Percentiles rank a stretch among this genome's conserved stretches.
Evolutionary conservation across 768 basidiomycete species (phyloP).

Genomic region (Leucosporidium creatinivorum): DNA sequence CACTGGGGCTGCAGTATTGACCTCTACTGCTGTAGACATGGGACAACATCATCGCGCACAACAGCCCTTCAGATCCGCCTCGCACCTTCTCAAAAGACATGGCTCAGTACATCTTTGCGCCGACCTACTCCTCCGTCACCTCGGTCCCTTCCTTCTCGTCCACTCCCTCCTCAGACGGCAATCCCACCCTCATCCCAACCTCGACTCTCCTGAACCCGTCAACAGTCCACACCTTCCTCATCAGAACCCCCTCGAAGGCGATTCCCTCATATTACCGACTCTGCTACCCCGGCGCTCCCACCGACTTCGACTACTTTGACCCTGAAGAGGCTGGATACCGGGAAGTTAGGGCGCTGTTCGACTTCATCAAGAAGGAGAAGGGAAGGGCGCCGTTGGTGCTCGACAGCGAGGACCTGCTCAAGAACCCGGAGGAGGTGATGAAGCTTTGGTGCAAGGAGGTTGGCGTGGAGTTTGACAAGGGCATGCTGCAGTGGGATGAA

Average conservation of each 20-base stretch:
- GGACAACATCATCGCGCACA: slow-evolving; percentile 19
- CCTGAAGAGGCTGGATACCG: slow-evolving; percentile 34
- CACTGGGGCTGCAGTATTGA: background rate
- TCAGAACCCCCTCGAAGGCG: slow-evolving; percentile 36
- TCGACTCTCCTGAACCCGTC: slow-evolving; percentile 27
- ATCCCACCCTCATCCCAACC: slow-evolving; percentile 37
- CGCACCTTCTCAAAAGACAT: slow-evolving; percentile 37
- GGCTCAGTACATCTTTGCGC: slow-evolving; percentile 37
- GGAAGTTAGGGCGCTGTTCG: slow-evolving; percentile 30
- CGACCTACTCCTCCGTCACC: slow-evolving; percentile 12
- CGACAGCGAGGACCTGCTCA: slow-evolving; percentile 33
- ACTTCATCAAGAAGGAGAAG: slow-evolving; percentile 23
- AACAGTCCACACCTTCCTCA: slow-evolving; percentile 37
- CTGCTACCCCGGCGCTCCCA: slow-evolving; percentile 34
- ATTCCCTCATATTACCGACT: slow-evolving; percentile 36
- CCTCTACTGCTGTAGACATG: slow-evolving; percentile 17
- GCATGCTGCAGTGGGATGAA: slow-evolving; percentile 37
- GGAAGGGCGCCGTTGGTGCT: slow-evolving; percentile 30
- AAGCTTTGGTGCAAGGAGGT: slow-evolving; percentile 32
- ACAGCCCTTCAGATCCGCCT: background rate
- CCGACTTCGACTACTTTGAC: slow-evolving; percentile 38
- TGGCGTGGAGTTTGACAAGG: slow-evolving; percentile 30
- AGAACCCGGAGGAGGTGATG: slow-evolving; percentile 27
- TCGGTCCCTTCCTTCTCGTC: slow-evolving; percentile 14
- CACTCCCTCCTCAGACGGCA: slow-evolving; percentile 5